A percentile compares a stretch with the other conserved stretches of the same genome.
These are phyloP conservation scores for Cucumis cinereus DNA, from an alignment of 306 rosid genomes.

Conservation along the genomic window DNA sequence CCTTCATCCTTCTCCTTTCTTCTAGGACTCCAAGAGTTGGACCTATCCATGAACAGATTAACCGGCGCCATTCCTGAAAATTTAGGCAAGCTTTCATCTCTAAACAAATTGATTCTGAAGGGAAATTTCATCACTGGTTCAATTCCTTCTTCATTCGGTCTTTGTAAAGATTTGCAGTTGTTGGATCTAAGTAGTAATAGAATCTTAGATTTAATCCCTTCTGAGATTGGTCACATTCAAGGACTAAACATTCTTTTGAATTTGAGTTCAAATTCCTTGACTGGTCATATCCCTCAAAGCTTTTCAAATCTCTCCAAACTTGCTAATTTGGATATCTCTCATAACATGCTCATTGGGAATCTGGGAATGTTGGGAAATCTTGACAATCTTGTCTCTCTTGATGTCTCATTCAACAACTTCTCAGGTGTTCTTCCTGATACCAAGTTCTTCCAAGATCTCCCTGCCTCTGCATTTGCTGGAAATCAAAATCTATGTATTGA, in stretches of 20 bases:
- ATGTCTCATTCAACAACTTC: conserved; percentile 74
- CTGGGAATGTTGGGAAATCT: conserved; percentile 41
- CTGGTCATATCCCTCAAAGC: conserved; percentile 63
- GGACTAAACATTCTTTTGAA: conserved; percentile 75
- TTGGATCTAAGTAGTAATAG: conserved; percentile 72
- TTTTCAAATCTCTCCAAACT: conserved; percentile 79
- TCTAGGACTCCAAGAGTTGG: conserved; percentile 52
- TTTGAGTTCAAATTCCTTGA: conserved; percentile 71
- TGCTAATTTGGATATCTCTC: conserved; percentile 74
- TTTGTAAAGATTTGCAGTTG: conserved; percentile 70
- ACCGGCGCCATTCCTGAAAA: conserved; percentile 48
- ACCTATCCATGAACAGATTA: conserved; percentile 63
- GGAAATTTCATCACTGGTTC: conserved; percentile 51
- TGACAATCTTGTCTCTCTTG: conserved; percentile 69
- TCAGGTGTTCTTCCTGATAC: conserved; percentile 72
- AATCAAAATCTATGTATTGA: conserved; percentile 60
- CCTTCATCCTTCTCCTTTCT: conserved; percentile 60
- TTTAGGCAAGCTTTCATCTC: conserved; percentile 50
- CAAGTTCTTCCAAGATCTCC: conserved; percentile 60
- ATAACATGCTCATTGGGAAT: conserved; percentile 63
- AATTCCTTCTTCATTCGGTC: conserved; percentile 58
- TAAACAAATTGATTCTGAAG: conserved; percentile 55
- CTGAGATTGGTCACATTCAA: conserved; percentile 64
- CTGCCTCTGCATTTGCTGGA: conserved; percentile 47
- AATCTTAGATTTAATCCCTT: conserved; percentile 54